Evolutionary conservation across 2,329 filamentous ascomycete genomes (phyloP), one percentile per base, ranked within the genome.

Genomic region (Onygenales sp.): DNA sequence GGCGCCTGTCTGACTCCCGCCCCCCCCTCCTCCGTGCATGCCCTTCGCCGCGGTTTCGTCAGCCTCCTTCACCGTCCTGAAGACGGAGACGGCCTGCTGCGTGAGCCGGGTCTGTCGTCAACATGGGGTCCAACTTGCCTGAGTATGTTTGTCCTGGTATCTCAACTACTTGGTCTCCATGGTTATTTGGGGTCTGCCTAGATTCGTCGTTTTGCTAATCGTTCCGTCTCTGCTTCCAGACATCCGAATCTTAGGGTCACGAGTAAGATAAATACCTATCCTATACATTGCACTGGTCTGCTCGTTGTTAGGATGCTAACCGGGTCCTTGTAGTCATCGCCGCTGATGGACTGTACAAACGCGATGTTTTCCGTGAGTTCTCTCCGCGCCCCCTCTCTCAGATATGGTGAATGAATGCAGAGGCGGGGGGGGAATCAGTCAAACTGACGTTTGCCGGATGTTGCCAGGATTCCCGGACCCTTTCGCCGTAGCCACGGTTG

Each of bases 341-440:
- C 63, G 93, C 93, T 63, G 93, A 98, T 79, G 93, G 93, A 57
- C 80, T 98, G 61, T 97, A 96, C 79, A 98, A 97, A 79, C 85
- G 93, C 74, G 93, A 98, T 88, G 91, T 98, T 57, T 97, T 98
- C 75, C 83, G 93, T 97, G 86, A 65, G 89, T 83, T 48, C 44
- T 54, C 56, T 9, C 8, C 36, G 2, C 7, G 21, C 21, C 21
- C 21, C 21, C 21, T 27, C 21, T 27, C 54, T 35, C 43, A 38
- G 21, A 21, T 42, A 27, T 51, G 17, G 21, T 38, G 48, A 36
- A 39, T 31, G 21, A 43, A 49, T n/a, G 9, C 33, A 2, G 7
- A 11, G 31, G 42, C n/a, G 38, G 13, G n/a, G 17, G 17, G 27
- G 41, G 39, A 14, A 14, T 6, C 11, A 14, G 14, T 5, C 51